phyloP scores from a whole-genome alignment of 139 green algal species.

The Astrephomene gubernaculifera region DNA sequence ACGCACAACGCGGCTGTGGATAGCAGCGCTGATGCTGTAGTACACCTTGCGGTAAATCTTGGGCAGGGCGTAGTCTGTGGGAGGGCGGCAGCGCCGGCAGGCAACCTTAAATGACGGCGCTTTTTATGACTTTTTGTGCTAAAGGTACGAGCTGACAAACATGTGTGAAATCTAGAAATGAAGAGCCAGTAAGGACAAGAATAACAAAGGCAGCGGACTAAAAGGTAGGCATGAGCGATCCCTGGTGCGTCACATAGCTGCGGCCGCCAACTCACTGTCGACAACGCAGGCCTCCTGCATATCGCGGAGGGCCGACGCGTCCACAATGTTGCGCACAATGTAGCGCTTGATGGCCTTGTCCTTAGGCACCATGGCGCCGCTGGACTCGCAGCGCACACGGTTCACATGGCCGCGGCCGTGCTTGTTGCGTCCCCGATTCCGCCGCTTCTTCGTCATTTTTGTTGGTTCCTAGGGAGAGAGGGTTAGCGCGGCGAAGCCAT shows the following conservation, averaged over 20 bases:
- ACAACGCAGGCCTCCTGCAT: conserved; percentile 96
- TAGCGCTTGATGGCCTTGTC: conserved; percentile 99
- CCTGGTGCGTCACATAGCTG: background rate
- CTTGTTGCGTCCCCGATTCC: conserved; percentile 91
- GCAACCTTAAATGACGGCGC: conserved; percentile 10
- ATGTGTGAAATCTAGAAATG: background rate
- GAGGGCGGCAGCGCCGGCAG: background rate
- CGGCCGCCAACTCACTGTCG: conserved; percentile 74
- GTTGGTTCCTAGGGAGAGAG: conserved; percentile 41
- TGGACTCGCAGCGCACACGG: conserved; percentile 96
- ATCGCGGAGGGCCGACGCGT: conserved; percentile 98
- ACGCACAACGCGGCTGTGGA: conserved; percentile 99
- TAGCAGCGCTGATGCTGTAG: conserved; percentile 99
- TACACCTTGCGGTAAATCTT: conserved; percentile 99
- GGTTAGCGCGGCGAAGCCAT: background rate
- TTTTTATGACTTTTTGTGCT: background rate
- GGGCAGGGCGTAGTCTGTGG: conserved; percentile 93
- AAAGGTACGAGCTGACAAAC: background rate
- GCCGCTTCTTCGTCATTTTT: conserved; percentile 92
- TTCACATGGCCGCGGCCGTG: conserved; percentile 90
- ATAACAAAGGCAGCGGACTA: background rate
- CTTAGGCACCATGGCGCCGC: conserved; percentile 94
- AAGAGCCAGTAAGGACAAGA: background rate
- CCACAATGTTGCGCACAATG: conserved; percentile 98
- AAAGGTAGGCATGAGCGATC: background rate